Conservation (phyloP, 371 early-diverging fungal species). For the Mucor circinelloides region DNA sequence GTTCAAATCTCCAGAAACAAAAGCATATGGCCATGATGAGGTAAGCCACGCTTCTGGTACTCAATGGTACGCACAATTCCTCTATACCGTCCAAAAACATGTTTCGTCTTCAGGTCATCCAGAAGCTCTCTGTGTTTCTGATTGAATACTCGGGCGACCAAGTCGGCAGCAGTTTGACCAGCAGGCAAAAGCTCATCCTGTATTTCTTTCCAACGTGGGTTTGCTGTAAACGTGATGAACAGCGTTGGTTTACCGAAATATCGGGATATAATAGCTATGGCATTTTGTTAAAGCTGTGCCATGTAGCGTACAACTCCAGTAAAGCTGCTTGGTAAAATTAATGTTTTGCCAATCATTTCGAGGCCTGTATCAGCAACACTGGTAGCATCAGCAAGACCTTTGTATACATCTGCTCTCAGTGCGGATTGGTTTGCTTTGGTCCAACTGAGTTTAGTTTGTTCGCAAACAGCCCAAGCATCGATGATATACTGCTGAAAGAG, state of each 20-base stretch:
- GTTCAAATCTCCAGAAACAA: constrained; percentile 3
- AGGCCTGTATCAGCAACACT: not conserved
- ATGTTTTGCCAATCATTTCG: not conserved
- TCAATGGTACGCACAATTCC: not conserved
- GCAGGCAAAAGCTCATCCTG: constrained; percentile 8
- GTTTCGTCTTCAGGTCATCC: not conserved
- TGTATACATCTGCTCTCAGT: not conserved
- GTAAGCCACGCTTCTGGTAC: constrained; percentile 12
- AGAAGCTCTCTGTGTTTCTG: constrained; percentile 17
- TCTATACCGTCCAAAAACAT: constrained; percentile 1
- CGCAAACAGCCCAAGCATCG: constrained; percentile 8
- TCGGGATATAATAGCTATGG: constrained; percentile 28
- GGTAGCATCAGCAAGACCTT: not conserved
- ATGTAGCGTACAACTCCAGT: constrained; percentile 1
- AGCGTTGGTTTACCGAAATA: constrained; percentile 27
- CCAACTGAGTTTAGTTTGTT: constrained; percentile 1
- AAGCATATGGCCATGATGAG: not conserved
- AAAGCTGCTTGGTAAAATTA: not conserved
- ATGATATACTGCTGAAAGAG: constrained; percentile 11
- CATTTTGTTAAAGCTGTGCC: constrained; percentile 29
- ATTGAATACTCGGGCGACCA: constrained; percentile 24
- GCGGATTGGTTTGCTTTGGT: not conserved
- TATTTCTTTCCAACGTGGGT: constrained; percentile 36
- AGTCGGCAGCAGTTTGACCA: constrained; percentile 14
- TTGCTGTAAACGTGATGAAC: constrained; percentile 43